Percentiles rank a stretch among this genome's conserved stretches.
These are phyloP conservation scores for Colletotrichum plurivorum DNA, from an alignment of 2,329 filamentous ascomycete genomes.

Conservation along the genomic window DNA sequence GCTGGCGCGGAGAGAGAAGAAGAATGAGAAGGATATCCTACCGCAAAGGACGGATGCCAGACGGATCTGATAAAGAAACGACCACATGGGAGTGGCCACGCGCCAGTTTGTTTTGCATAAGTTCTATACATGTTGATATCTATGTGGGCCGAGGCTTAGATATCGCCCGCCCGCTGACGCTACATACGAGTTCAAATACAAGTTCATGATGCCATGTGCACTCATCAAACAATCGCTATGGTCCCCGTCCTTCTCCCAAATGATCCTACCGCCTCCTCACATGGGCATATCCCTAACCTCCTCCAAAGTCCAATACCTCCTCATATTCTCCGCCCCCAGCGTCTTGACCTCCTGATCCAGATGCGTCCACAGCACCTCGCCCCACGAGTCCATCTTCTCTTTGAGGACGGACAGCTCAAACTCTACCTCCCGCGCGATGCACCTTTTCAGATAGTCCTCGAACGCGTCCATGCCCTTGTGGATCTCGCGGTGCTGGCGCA, in stretches of 20 bases:
- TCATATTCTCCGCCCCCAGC: constrained; percentile 89
- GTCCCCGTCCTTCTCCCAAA: too few relatives aligned
- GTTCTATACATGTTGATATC: constrained; percentile 21
- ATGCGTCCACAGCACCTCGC: constrained; percentile 84
- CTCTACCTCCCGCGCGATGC: constrained; percentile 73
- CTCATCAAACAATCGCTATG: not conserved
- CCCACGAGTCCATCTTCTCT: constrained; percentile 82
- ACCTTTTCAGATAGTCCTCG: constrained; percentile 74
- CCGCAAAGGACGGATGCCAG: not conserved
- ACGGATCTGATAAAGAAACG: not conserved
- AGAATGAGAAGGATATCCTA: not conserved
- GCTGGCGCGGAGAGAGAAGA: not conserved
- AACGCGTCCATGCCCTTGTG: constrained; percentile 81
- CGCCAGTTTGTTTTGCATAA: not conserved
- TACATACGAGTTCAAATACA: constrained; percentile 14
- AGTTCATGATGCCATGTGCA: constrained; percentile 28
- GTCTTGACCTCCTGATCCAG: constrained; percentile 87
- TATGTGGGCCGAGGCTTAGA: not conserved
- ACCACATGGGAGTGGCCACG: constrained; percentile 6
- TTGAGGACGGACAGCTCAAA: constrained; percentile 73
- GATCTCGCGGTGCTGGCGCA: constrained; percentile 84
- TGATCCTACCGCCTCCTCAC: constrained; percentile 52
- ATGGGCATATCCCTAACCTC: constrained; percentile 82
- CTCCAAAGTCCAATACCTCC: constrained; percentile 82
- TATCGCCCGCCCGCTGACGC: not conserved